Percentiles rank a stretch among this genome's conserved stretches.
Conservation (phyloP, 2,329 filamentous ascomycete genomes). For the Dactylellina leptospora region DNA sequence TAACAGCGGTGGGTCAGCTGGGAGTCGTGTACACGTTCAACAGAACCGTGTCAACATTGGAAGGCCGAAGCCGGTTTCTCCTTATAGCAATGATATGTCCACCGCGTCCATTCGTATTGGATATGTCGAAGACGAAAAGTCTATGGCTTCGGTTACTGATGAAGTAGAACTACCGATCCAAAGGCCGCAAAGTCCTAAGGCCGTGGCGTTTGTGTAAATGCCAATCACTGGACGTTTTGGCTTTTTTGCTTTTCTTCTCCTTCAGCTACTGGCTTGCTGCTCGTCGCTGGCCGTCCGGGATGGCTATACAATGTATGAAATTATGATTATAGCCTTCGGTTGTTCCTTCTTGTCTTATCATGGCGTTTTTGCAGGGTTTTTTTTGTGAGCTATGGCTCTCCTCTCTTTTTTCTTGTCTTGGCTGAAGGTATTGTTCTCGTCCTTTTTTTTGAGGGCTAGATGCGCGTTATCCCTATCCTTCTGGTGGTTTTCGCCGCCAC, state of each 20-base stretch:
- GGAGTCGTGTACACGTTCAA: neutral
- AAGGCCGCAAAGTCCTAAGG: neutral
- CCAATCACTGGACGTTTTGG: neutral
- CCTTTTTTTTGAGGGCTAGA: too few species aligned
- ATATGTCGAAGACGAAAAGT: slow-evolving; percentile 21
- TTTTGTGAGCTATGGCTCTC: too few species aligned
- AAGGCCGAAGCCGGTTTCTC: neutral
- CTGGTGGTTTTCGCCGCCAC: too few species aligned
- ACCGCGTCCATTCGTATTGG: slow-evolving; percentile 18
- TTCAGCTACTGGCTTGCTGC: too few species aligned
- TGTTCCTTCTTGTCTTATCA: too few species aligned
- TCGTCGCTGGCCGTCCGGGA: too few species aligned
- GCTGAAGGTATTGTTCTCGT: too few species aligned
- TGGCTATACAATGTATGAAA: too few species aligned
- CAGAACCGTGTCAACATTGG: neutral
- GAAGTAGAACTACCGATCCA: slow-evolving; percentile 34
- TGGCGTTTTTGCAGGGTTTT: too few species aligned
- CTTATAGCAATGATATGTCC: slow-evolving; percentile 1
- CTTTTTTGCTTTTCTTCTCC: neutral
- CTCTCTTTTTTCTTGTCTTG: too few species aligned
- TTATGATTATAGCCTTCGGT: too few species aligned
- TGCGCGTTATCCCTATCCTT: too few species aligned
- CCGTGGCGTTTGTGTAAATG: slow-evolving; percentile 12
- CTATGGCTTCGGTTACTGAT: neutral
- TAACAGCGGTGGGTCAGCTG: neutral